Conservation (phyloP, 441 rosid genomes). For the Hura crepitans region DNA sequence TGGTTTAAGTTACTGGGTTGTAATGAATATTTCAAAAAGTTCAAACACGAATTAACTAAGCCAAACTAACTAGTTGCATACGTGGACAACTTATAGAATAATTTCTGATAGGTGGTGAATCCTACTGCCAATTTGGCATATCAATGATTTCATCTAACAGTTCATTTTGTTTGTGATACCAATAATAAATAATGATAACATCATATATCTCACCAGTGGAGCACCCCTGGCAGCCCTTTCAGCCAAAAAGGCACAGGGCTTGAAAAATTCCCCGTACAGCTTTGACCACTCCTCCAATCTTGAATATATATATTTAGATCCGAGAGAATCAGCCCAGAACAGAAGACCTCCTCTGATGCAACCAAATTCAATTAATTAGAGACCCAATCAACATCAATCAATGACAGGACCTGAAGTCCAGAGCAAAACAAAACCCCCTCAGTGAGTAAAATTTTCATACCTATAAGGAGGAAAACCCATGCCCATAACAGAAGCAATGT, state of each 20-base stretch:
- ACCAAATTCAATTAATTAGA: constrained; percentile 23
- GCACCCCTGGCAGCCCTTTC: constrained; percentile 80
- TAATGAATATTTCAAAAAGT: no score
- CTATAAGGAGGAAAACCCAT: constrained; percentile 98
- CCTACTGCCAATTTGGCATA: background rate
- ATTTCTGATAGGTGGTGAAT: background rate
- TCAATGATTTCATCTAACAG: background rate
- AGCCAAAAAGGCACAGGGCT: constrained; percentile 84
- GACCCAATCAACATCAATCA: background rate
- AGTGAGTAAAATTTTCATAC: constrained; percentile 31
- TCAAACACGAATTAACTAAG: background rate
- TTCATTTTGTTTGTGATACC: background rate
- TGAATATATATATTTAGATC: constrained; percentile 70
- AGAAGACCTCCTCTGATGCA: constrained; percentile 78
- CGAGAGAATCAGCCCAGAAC: constrained; percentile 91
- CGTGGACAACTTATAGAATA: background rate
- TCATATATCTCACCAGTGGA: constrained; percentile 58
- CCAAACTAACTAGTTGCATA: background rate
- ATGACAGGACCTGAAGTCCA: no score
- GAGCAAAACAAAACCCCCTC: no score
- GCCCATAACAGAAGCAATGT: constrained; percentile 82
- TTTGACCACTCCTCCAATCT: constrained; percentile 85
- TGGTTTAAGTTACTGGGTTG: background rate
- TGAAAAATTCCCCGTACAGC: constrained; percentile 73
- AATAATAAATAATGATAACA: constrained; percentile 1